Percentiles rank a stretch among this genome's conserved stretches.
phyloP scores from a whole-genome alignment of 345 rosid genomes.

The Toxicodendron radicans region DNA sequence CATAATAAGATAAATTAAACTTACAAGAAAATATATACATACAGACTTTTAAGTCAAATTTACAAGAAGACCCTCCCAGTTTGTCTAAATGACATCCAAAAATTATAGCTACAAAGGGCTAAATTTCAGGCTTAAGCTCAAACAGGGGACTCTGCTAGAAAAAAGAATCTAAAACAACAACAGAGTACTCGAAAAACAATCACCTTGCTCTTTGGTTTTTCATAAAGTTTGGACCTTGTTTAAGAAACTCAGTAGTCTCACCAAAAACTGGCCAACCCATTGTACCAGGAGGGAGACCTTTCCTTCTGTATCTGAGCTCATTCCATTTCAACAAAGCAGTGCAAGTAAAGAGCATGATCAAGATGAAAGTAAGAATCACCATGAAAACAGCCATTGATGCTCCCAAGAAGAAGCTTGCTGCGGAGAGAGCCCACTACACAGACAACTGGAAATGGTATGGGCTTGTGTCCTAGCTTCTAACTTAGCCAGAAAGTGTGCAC shows the following conservation, averaged over 20 bases:
- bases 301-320: conserved; percentile 66
- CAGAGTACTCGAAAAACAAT: not conserved
- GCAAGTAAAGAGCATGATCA: conserved; percentile 57
- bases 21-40: not conserved
- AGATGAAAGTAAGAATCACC: conserved; percentile 40
- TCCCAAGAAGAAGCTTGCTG: not conserved
- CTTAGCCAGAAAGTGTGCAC: conserved; percentile 19
- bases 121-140: not conserved
- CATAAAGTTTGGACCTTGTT: conserved; percentile 96
- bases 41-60: conserved; percentile 11
- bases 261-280: conserved; percentile 99
- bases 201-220: conserved; percentile 84
- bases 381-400: conserved; percentile 65
- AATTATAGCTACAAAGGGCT: not conserved
- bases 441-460: conserved; percentile 23
- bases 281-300: conserved; percentile 91
- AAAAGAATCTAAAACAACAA: not conserved
- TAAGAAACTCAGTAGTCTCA: conserved; percentile 95
- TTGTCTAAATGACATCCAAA: not conserved
- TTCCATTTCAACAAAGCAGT: conserved; percentile 79
- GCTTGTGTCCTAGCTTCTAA: conserved; percentile 18
- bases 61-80: conserved; percentile 28
- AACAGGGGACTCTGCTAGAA: not conserved
- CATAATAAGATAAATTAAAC: not conserved
- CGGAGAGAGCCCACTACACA: conserved; percentile 11